Base-by-base conservation (phyloP, 768 basidiomycete genomes). In the Xerocomellus chrysenteron region DNA sequence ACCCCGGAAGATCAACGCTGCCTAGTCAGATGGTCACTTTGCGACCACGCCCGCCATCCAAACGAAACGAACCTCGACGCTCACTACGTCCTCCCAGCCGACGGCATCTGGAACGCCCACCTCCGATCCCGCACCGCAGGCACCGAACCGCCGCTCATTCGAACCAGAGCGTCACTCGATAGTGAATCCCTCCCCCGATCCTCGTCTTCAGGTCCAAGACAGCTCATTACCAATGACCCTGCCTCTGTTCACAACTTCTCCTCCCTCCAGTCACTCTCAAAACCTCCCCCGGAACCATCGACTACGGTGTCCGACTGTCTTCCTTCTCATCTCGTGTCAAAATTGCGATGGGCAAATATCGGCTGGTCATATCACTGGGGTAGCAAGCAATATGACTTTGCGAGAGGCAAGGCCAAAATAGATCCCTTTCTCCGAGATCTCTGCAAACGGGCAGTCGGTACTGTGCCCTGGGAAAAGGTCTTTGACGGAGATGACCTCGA, bases 281-380 rank as follows among this genome's bases (percentile, higher is more conserved):
- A 88, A 67, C 83, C 77, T 5, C 81, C 82, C 5, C 79, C 82
- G 4, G 74, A 81, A 4, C 90, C 94, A 10, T 91, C 92, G 4
- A 67, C 77, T 2, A 83, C 84, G 3, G 75, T 82, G 4, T 76
- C 73, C 12, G 78, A 87, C 1, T 68, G 75, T 9, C 68, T 71
- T 3, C 74, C 83, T 2, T 82, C 82, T 1, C 73, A 80, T 28
- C 80, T 98, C 14, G 63, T 95, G 16, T 78, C 76, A 6, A 94
- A 91, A 68, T 70, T 99, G 47, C 82, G 96, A 47, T 99, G 96
- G 96, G 89, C 93, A 2, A 98, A 96, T 65, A 88, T 99, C 47
- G 96, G 96, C 11, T 91, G 90, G 85, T 91, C 83, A 50, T 99
- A 99, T 72, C 93, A 98, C 75, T 98, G 96, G 96, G 90, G 92